phyloP scores from a whole-genome alignment of 169 alveolate species.

The Condylostoma magnum region DNA sequence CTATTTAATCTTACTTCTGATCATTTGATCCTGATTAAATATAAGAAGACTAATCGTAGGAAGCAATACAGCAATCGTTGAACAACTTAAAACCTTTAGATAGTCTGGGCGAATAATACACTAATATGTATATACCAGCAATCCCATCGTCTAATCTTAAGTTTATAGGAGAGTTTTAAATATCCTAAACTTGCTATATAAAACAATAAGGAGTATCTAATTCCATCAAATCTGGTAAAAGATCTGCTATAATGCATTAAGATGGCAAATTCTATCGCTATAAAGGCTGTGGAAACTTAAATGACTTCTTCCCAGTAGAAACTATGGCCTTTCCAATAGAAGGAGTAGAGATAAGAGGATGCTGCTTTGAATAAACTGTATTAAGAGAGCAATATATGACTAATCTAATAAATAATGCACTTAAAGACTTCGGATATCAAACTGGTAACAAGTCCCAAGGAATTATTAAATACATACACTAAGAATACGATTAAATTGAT shows the following conservation, averaged over 20 bases:
- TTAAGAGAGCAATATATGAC: slow-evolving; percentile 63
- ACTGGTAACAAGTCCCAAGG: slow-evolving; percentile 63
- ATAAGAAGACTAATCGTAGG: too few species aligned
- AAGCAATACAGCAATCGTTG: too few species aligned
- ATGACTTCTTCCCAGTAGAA: slow-evolving; percentile 50
- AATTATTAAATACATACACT: slow-evolving; percentile 50
- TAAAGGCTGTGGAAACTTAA: slow-evolving; percentile 80
- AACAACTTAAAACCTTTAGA: slow-evolving; percentile 3
- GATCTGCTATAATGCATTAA: slow-evolving; percentile 50
- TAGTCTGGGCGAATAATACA: slow-evolving; percentile 12
- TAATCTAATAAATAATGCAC: slow-evolving; percentile 32
- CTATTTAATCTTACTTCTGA: too few species aligned
- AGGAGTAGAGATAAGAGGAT: slow-evolving; percentile 66
- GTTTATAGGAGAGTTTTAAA: too few species aligned
- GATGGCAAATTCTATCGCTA: slow-evolving; percentile 42
- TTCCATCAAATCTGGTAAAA: slow-evolving; percentile 65
- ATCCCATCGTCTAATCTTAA: too few species aligned
- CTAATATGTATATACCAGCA: slow-evolving; percentile 8
- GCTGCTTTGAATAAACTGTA: slow-evolving; percentile 63
- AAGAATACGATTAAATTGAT: slow-evolving; percentile 35
- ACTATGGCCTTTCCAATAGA: slow-evolving; percentile 36
- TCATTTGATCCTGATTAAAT: too few species aligned
- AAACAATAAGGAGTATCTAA: too few species aligned
- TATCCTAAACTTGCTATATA: too few species aligned
- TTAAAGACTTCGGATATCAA: slow-evolving; percentile 35